A percentile compares a stretch with the other conserved stretches of the same genome.
phyloP scores from a whole-genome alignment of 2,329 filamentous ascomycete species.

The Blumeria graminis region DNA sequence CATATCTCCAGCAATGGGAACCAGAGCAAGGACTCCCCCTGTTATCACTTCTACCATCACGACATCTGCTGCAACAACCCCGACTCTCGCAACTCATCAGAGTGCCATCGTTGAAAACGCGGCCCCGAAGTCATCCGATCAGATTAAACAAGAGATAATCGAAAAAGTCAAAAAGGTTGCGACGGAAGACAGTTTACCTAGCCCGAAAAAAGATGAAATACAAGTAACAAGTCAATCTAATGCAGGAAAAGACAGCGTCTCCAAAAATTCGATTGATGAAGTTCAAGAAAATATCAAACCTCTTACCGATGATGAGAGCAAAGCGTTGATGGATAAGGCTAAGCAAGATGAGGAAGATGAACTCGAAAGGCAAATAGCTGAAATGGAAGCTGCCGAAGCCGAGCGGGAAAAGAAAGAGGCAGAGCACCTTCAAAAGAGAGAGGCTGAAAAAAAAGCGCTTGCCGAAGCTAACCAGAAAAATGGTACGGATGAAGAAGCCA shows the following conservation, averaged over 20 bases:
- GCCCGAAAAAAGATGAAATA: constrained; percentile 16
- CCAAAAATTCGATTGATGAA: constrained; percentile 15
- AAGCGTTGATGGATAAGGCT: constrained; percentile 8
- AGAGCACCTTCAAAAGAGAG: constrained; percentile 15
- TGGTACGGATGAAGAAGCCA: neutral
- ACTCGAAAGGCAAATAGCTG: constrained; percentile 32
- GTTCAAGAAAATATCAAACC: constrained; percentile 14
- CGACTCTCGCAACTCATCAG: constrained; percentile 41
- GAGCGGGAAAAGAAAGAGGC: constrained; percentile 14
- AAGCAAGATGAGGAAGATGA: constrained; percentile 27
- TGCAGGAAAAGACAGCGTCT: constrained; percentile 15
- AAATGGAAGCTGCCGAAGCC: constrained; percentile 24
- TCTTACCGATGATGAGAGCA: constrained; percentile 1
- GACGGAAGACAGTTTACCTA: constrained; percentile 14
- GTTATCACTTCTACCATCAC: constrained; percentile 54
- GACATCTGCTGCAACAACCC: constrained; percentile 47
- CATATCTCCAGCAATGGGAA: constrained; percentile 29
- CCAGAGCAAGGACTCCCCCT: constrained; percentile 30
- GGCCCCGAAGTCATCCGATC: constrained; percentile 48
- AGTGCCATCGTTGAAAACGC: constrained; percentile 50
- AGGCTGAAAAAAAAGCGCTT: constrained; percentile 19
- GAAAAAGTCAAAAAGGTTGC: constrained; percentile 19
- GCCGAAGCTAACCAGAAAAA: constrained; percentile 25
- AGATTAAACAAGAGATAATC: constrained; percentile 64
- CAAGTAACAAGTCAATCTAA: constrained; percentile 11